Base-by-base conservation (phyloP, 2,329 filamentous ascomycete species). In the Elsinoe australis region DNA sequence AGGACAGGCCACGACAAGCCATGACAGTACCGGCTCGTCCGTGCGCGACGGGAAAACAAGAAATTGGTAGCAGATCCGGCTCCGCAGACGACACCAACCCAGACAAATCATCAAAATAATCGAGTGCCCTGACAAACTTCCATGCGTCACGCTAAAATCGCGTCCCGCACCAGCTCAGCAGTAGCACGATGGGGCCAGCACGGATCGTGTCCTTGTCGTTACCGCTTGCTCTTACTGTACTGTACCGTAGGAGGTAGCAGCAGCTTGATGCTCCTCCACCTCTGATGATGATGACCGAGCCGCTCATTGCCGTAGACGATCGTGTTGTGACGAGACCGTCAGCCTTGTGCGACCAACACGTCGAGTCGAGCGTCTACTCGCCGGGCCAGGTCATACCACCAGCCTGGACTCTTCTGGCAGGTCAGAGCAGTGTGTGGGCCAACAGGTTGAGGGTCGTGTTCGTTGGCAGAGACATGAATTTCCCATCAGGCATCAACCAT, bases 81-180 rank as follows among this genome's bases (percentile, higher is more conserved):
- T 36, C 32, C 45, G 21, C 45, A 26, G 21, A 17, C 31, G 31
- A 15, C 29, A 45, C 41, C n/a, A n/a, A n/a, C n/a, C n/a, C n/a
- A n/a, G n/a, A n/a, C n/a, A n/a, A n/a, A n/a, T n/a, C n/a, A n/a
- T n/a, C n/a, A n/a, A n/a, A n/a, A n/a, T n/a, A n/a, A n/a, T 17
- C n/a, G 21, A 47, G 29, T 21, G 28, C 31, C 44, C 44, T 48
- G 45, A 28, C 45, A 39, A 48, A 28, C 34, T 39, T 39, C 45
- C 45, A 36, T 48, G 45, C 34, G 15, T 34, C 44, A 34, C 44
- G 28, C 44, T 47, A 47, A 41, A 3, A 15, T 29, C 26, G 6
- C 7, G 6, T 29, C 26, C 26, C 7, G 12, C 26, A 6, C 26
- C 12, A 7, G 26, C 7, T 29, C 12, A 7, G 15, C 3, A 14